Conservation (phyloP, 257 asterid genomes). For the Capsicum rhomboideum region DNA sequence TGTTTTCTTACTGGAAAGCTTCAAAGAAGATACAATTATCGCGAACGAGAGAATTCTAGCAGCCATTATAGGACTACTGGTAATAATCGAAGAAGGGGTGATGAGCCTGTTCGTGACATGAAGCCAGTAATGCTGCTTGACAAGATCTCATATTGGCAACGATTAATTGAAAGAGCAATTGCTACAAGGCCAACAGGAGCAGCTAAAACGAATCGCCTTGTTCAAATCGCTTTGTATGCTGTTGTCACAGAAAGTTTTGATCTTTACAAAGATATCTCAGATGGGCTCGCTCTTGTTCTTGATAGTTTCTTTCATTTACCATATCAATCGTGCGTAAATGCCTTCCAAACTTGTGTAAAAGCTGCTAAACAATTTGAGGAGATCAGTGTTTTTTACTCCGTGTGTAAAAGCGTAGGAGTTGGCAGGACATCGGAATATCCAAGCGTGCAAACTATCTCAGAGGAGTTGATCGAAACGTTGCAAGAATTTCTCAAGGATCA, state of each 20-base stretch:
- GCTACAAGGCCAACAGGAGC: slow-evolving; percentile 75
- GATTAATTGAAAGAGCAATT: slow-evolving; percentile 65
- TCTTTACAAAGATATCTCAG: slow-evolving; percentile 65
- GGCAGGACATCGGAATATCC: slow-evolving; percentile 75
- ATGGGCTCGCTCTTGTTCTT: slow-evolving; percentile 56
- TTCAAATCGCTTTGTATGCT: slow-evolving; percentile 53
- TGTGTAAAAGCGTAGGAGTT: slow-evolving; percentile 55
- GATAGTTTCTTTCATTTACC: slow-evolving; percentile 71
- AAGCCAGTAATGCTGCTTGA: slow-evolving; percentile 79
- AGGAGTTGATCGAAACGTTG: slow-evolving; percentile 59
- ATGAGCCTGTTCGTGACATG: slow-evolving; percentile 55
- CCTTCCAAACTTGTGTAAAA: slow-evolving; percentile 66
- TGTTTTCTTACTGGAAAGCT: slow-evolving; percentile 78
- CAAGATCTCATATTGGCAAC: slow-evolving; percentile 62
- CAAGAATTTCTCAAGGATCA: slow-evolving; percentile 76
- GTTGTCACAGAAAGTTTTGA: slow-evolving; percentile 72
- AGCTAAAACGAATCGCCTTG: slow-evolving; percentile 48
- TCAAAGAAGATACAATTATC: slow-evolving; percentile 24
- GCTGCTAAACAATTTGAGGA: slow-evolving; percentile 70
- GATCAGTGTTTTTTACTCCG: slow-evolving; percentile 39
- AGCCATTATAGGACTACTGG: slow-evolving; percentile 8
- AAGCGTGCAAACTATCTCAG: slow-evolving; percentile 51
- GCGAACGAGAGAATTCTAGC: slow-evolving; percentile 17
- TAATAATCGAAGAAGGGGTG: slow-evolving; percentile 21
- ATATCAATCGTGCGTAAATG: slow-evolving; percentile 51